Evolutionary conservation across 1,284 basidiomycete species (phyloP), one percentile per base, ranked within the genome.

Genomic region (Ceratobasidium sp.): DNA sequence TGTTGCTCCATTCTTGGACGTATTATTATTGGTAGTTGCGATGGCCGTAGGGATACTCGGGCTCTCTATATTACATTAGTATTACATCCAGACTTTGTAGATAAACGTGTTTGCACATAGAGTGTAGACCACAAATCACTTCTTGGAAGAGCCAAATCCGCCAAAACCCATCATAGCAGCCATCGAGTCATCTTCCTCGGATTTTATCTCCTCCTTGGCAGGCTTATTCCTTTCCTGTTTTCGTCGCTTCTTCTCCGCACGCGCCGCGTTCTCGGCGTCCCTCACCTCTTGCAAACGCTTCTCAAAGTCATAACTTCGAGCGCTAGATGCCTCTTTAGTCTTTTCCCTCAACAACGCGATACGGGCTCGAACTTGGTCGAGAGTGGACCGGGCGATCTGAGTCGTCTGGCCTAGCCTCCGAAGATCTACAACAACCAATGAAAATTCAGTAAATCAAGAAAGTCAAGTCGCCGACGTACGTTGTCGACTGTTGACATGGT

Each of bases 361-460:
- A 78, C 94, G 91, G 9, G 91, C 91, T 66, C 95, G 92, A 52
- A 99, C 98, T 85, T 99, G 95, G 78, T 93, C 91, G 22, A 99
- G 85, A 0, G 96, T 97, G 1, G 96, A 98, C 25, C 96, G 90
- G 80, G 91, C 92, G 75, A 98, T 89, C 78, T 92, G 92, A 9
- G 97, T 99, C 0, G 95, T 95, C 85, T 99, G 98, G 25, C 97
- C 98, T n/a, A 99, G 83, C 43, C 89, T 89, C 71, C 95, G 90
- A 66, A 99, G 86, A 87, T 99, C 96, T 97, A 81, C 25, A 25
- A 17, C 29, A 29, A 62, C 19, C 19, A 54, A 22, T 44, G 17
- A 43, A 25, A 44, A 40, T 34, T 34, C n/a, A 29, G 9, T n/a
- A 54, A n/a, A 29, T 22, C 57, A 19, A 76, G 22, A 56, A 2